Base-by-base conservation (phyloP, 345 rosid species). In the Heritiera fomes region DNA sequence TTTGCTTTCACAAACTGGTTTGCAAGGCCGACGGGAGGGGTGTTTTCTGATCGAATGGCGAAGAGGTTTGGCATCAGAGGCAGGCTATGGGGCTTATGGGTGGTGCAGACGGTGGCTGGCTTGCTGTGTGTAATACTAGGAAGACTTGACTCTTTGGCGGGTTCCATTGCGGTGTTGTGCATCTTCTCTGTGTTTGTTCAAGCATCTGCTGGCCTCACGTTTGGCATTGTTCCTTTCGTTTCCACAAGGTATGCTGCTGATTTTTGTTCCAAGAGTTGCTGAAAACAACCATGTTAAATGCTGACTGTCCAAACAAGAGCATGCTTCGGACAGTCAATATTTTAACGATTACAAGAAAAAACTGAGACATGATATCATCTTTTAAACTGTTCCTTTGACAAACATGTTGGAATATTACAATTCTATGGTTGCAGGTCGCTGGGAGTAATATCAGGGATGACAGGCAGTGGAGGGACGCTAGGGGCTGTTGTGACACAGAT, bases 181-280 rank as follows among this genome's bases (percentile, higher is more conserved):
- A 28, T 81, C 73, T 91, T 93, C 83, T 90, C 97, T 4, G 82
- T 89, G 14, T 87, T 89, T 13, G 94, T 93, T 55, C 97, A 94
- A 83, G 98, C 98, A 20, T 88, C 98, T 63, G 85, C 95, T 12
- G 98, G 98, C 68, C 92, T 94, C 73, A 86, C 87, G 0, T 94
- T 91, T 76, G 98, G 97, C 23, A 89, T 94, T 4, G 97, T 91
- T 3, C 97, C 98, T 38, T 94, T 94, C 77, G 92, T 94, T 81
- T 89, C 97, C 85, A 89, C 84, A 23, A 87, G 94, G 98, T 90
- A 23, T 8, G 38, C 3, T 50, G 15, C 13, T 50, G 5, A 12
- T 50, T 50, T 50, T 3, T 3, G 55, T 13, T 50, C 6, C 55
- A 12, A 13, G 55, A 13, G 17, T 50, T 50, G 49, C 43, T 40